Evolutionary conservation across 2,329 filamentous ascomycete genomes (phyloP).

Genomic region (Exophiala spinifera): DNA sequence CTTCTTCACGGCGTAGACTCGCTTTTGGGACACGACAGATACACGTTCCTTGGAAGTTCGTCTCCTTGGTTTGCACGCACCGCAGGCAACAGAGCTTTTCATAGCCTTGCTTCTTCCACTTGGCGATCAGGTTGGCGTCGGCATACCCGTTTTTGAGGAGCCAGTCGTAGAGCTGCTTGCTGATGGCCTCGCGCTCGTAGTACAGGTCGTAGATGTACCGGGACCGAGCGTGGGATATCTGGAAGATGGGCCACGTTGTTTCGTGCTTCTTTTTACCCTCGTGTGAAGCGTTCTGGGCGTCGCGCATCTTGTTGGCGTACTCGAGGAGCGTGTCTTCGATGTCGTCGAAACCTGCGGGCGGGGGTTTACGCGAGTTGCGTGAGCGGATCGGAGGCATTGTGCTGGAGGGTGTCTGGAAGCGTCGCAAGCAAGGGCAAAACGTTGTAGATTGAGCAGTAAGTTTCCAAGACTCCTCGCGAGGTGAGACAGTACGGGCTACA

Average conservation of each 20-base stretch:
- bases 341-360: constrained; percentile 65
- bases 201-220: constrained; percentile 97
- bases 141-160: constrained; percentile 95
- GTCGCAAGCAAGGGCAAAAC: not conserved
- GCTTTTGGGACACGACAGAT: constrained; percentile 92
- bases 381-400: constrained; percentile 59
- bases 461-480: no score
- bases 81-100: constrained; percentile 96
- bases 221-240: constrained; percentile 76
- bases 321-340: constrained; percentile 67
- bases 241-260: constrained; percentile 94
- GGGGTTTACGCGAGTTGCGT: constrained; percentile 60
- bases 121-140: constrained; percentile 91
- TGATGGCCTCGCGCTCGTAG: constrained; percentile 96
- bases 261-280: constrained; percentile 82
- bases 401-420: not conserved
- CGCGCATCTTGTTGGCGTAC: constrained; percentile 67
- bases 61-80: constrained; percentile 99
- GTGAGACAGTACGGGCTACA: not conserved
- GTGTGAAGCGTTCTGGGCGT: constrained; percentile 81
- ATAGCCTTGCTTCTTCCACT: constrained; percentile 99
- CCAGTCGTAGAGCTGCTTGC: constrained; percentile 89
- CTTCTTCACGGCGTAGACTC: constrained; percentile 73
- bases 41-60: constrained; percentile 96
- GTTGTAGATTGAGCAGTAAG: not conserved